Evolutionary conservation across 1,284 basidiomycete genomes (phyloP), one percentile per base, ranked within the genome.

Genomic region (Stygiomarasmius scandens): DNA sequence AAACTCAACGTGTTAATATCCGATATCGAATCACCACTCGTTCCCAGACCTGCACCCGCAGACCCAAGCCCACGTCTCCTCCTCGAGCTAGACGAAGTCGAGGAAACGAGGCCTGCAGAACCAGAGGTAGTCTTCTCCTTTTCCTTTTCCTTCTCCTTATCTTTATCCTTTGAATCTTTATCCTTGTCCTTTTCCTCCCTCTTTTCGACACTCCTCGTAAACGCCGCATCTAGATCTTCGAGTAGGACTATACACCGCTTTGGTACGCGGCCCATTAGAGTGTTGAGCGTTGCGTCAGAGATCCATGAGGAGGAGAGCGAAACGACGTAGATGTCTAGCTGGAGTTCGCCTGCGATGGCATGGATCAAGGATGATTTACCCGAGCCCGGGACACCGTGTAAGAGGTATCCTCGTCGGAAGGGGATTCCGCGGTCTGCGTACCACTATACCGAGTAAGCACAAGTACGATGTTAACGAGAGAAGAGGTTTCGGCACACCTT

Each of bases 301-400:
- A 90, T 83, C 82, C 83, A 85, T 3, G 64, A 60, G 49, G 59
- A 61, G 22, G 63, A 64, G 9, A 68, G 72, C 32, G 85, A 87
- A 23, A 90, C 76, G 52, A 86, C 83, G 66, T 89, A 90, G 63
- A 90, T 85, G 71, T 89, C 86, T 50, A 89, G 79, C 74, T 82
- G 81, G 59, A 89, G 76, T 68, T 87, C 85, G 61, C 84, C 84
- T 32, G 54, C 92, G 44, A 95, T 84, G 19, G 92, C 91, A 63
- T 93, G 91, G 66, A 94, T 91, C 61, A 92, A 78, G 20, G 87
- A 90, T 23, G 86, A 86, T 75, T 93, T 93, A 34, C 92, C 92
- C 19, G 86, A 89, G 24, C 90, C 91, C 23, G 90, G 87, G 24
- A 90, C 81, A 63, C 92, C 92, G 64, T 93, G 86, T 22, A 93